Percentiles rank a stretch among this genome's conserved stretches.
phyloP scores from a whole-genome alignment of 1,284 basidiomycete genomes.

The Lentinula novae-zelandiae region DNA sequence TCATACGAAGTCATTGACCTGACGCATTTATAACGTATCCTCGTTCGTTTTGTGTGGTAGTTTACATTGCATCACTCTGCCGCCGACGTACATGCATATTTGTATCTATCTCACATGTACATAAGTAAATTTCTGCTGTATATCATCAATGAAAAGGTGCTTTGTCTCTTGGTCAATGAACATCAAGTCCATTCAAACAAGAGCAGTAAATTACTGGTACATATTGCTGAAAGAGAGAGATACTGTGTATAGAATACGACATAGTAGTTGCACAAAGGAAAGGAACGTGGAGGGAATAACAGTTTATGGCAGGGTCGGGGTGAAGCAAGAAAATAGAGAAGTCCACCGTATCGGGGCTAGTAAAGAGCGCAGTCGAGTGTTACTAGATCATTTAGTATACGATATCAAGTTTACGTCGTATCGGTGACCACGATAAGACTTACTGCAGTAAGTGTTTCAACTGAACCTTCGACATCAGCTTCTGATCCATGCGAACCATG shows the following conservation, averaged over 20 bases:
- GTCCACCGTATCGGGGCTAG: not conserved
- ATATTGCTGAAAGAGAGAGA: not conserved
- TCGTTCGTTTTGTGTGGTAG: too few relatives aligned
- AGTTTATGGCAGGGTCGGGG: not conserved
- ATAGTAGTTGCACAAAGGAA: not conserved
- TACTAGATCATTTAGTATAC: not conserved
- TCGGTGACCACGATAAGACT: not conserved
- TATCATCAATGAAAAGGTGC: too few relatives aligned
- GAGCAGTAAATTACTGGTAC: not conserved
- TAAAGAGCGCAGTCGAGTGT: not conserved
- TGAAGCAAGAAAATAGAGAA: not conserved
- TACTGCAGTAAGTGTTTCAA: not conserved
- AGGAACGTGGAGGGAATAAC: not conserved
- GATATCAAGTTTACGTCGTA: not conserved
- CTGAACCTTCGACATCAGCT: not conserved
- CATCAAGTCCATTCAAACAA: not conserved
- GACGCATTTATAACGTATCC: not conserved
- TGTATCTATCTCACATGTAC: too few relatives aligned
- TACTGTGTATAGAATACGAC: not conserved
- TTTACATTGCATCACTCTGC: too few relatives aligned
- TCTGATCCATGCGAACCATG: not conserved
- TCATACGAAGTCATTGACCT: not conserved
- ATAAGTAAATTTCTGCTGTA: too few relatives aligned
- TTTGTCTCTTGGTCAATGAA: not conserved
- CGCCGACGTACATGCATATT: too few relatives aligned